These are phyloP conservation scores for Kingdonia uniflora DNA, from an alignment of 164 flowering plant species.

Conservation along the genomic window DNA sequence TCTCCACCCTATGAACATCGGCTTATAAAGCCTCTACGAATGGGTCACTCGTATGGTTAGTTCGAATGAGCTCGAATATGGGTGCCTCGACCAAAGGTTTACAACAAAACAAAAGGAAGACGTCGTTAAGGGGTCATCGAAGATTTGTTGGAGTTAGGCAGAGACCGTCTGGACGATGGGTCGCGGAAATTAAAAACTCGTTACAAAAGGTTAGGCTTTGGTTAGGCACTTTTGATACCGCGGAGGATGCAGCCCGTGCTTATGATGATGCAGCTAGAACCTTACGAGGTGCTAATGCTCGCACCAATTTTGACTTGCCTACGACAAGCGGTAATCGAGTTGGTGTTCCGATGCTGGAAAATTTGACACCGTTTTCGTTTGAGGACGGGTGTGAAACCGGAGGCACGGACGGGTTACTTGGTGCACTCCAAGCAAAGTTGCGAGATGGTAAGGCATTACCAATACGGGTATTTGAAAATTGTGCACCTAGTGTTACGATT, in stretches of 20 bases:
- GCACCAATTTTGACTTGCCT: not conserved
- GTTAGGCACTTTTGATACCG: slow-evolving; percentile 21
- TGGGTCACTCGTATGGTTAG: too few species aligned
- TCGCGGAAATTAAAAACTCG: slow-evolving; percentile 20
- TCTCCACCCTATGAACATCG: too few species aligned
- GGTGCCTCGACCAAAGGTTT: too few species aligned
- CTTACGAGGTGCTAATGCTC: slow-evolving; percentile 4
- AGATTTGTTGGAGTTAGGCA: slow-evolving; percentile 19
- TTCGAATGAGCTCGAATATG: too few species aligned
- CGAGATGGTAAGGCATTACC: not conserved
- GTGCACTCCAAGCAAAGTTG: not conserved
- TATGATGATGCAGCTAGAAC: slow-evolving; percentile 1
- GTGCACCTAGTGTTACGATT: too few species aligned
- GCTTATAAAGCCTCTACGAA: too few species aligned
- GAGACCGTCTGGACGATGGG: slow-evolving; percentile 22
- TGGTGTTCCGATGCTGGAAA: not conserved
- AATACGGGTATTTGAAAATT: not conserved
- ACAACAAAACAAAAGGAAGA: slow-evolving; percentile 9
- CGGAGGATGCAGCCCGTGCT: slow-evolving; percentile 11
- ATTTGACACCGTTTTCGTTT: not conserved
- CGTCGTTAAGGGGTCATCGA: not conserved
- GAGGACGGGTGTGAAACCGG: not conserved
- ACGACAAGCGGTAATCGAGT: not conserved
- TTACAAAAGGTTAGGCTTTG: slow-evolving; percentile 20
- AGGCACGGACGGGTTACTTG: not conserved